These are phyloP conservation scores for Ophiocordyceps australis DNA, from an alignment of 2,329 filamentous ascomycete species.

Conservation along the genomic window DNA sequence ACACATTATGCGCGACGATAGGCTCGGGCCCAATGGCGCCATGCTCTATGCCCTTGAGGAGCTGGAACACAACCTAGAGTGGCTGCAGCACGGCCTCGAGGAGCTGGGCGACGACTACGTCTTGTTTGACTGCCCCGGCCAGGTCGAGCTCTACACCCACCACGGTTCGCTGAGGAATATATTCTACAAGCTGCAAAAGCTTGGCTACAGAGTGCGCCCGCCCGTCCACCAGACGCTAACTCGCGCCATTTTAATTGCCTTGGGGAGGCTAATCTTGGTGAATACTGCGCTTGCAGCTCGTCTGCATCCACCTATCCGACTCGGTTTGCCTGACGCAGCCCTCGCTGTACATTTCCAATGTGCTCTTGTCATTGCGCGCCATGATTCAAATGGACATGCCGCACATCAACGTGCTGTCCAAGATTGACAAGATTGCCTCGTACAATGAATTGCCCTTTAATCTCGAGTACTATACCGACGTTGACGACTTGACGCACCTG, in stretches of 20 bases:
- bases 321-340: constrained; percentile 86
- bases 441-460: constrained; percentile 87
- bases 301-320: constrained; percentile 85
- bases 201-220: constrained; percentile 62
- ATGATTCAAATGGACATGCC: constrained; percentile 98
- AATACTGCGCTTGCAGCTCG: constrained; percentile 40
- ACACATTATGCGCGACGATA: constrained; percentile 84
- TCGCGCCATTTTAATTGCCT: no score
- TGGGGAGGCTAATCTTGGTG: background rate
- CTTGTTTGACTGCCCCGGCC: constrained; percentile 89
- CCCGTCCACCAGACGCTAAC: no score
- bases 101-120: constrained; percentile 79
- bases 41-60: constrained; percentile 90
- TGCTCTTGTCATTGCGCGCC: constrained; percentile 79
- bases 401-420: constrained; percentile 88
- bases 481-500: constrained; percentile 78
- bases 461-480: constrained; percentile 92
- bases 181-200: constrained; percentile 75
- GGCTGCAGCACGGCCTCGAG: constrained; percentile 68
- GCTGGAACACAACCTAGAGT: constrained; percentile 84
- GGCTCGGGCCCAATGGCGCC: constrained; percentile 80
- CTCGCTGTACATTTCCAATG: constrained; percentile 84
- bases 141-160: constrained; percentile 94
- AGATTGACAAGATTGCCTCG: constrained; percentile 82
- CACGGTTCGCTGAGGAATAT: constrained; percentile 85